Evolutionary conservation across 192 early-diverging fungal species (phyloP).

Genomic region (Podila epigama): DNA sequence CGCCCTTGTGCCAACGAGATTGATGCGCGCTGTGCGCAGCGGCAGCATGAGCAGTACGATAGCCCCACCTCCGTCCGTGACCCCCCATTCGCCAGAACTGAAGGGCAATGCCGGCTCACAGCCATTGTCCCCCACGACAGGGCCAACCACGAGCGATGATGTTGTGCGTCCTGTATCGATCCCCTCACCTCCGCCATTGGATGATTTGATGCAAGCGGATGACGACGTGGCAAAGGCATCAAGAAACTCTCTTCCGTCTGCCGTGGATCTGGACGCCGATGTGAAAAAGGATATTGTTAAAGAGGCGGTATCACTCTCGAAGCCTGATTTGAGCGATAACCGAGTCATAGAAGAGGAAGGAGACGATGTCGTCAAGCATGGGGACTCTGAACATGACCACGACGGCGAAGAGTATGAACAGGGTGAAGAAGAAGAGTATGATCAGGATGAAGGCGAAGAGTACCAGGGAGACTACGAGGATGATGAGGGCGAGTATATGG

Average conservation of each 20-base stretch:
- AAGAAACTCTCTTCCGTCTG: neutral
- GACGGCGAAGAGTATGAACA: conserved; percentile 21
- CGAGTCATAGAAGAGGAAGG: conserved; percentile 25
- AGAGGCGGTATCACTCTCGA: no score
- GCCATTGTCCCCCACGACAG: conserved; percentile 1
- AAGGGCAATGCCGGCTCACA: neutral
- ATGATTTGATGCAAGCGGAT: conserved; percentile 4
- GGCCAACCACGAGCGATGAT: neutral
- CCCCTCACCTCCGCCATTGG: conserved; percentile 8
- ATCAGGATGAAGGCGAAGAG: conserved; percentile 46
- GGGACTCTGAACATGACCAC: neutral
- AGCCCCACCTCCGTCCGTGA: neutral
- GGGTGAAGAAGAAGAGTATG: conserved; percentile 43
- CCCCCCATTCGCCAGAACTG: conserved; percentile 19
- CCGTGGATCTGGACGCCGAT: no score
- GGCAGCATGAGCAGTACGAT: conserved; percentile 19
- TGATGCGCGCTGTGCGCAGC: conserved; percentile 39
- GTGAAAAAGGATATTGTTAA: no score
- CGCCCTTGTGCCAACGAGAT: conserved; percentile 28
- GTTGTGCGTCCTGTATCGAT: conserved; percentile 14
- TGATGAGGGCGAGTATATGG: conserved; percentile 10
- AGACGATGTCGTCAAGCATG: conserved; percentile 14
- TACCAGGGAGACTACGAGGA: conserved; percentile 7
- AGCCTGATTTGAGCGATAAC: conserved; percentile 14
- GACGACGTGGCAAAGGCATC: conserved; percentile 15